Conservation (phyloP, 225 moss, liverwort and hornwort species). For the Marchantia paleacea region DNA sequence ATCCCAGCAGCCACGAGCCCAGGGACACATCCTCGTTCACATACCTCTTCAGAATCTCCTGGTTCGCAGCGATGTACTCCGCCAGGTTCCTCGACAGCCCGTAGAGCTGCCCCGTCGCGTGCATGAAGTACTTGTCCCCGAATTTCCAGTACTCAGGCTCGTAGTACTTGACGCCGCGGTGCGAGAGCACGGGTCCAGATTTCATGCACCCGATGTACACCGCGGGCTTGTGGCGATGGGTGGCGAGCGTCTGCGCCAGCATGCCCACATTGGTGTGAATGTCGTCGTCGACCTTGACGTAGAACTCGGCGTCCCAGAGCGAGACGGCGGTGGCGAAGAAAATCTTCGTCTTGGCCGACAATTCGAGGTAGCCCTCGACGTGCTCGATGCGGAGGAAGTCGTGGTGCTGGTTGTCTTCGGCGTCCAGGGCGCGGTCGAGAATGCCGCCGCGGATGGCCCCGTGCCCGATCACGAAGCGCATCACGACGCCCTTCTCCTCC, state of each 20-base stretch:
- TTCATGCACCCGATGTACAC: slow-evolving; percentile 43
- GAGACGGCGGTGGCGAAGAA: slow-evolving; percentile 31
- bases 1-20: slow-evolving; percentile 33
- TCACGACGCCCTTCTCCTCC: slow-evolving; percentile 36
- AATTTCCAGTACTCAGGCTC: slow-evolving; percentile 40
- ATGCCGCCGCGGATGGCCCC: slow-evolving; percentile 32
- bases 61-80: slow-evolving; percentile 24
- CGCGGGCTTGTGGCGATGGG: slow-evolving; percentile 29
- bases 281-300: slow-evolving; percentile 38
- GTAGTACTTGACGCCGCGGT: slow-evolving; percentile 35
- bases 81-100: slow-evolving; percentile 30
- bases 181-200: slow-evolving; percentile 36
- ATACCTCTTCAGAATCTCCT: slow-evolving; percentile 27
- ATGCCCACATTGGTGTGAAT: slow-evolving; percentile 31
- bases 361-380: slow-evolving; percentile 33
- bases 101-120: slow-evolving; percentile 35
- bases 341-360: slow-evolving; percentile 38
- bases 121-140: slow-evolving; percentile 35
- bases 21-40: slow-evolving; percentile 37
- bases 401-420: slow-evolving; percentile 30
- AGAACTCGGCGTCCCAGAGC: slow-evolving; percentile 36
- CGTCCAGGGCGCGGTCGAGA: slow-evolving; percentile 34
- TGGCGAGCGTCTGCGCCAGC: slow-evolving; percentile 27
- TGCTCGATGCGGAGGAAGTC: slow-evolving; percentile 35
- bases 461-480: slow-evolving; percentile 39